phyloP scores from a whole-genome alignment of 1,139 yeast species.

The Maudiozyma humilis region DNA sequence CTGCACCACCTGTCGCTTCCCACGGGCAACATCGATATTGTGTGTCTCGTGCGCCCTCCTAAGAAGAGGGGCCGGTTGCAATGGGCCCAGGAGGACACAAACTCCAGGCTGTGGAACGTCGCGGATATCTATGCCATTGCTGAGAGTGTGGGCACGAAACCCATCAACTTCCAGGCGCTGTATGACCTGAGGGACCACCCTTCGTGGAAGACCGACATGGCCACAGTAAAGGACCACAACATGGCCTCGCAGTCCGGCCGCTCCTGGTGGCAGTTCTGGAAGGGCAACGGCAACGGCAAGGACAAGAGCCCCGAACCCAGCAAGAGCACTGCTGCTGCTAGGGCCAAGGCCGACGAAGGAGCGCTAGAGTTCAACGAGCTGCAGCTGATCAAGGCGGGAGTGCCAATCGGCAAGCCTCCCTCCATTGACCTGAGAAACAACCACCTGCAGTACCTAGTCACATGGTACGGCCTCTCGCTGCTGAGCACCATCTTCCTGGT shows the following conservation, averaged over 20 bases:
- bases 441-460: constrained; percentile 82
- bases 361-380: constrained; percentile 35
- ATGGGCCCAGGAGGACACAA: constrained; percentile 61
- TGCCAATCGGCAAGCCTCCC: constrained; percentile 80
- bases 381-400: constrained; percentile 67
- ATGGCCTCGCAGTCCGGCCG: neutral
- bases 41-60: constrained; percentile 65
- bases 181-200: constrained; percentile 54
- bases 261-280: constrained; percentile 28
- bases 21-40: constrained; percentile 60
- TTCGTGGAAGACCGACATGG: constrained; percentile 11
- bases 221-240: neutral
- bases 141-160: constrained; percentile 53
- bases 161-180: constrained; percentile 71
- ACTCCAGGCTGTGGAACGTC: constrained; percentile 55
- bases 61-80: constrained; percentile 66
- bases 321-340: too few relatives aligned
- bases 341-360: constrained; percentile 6
- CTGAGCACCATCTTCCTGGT: constrained; percentile 61
- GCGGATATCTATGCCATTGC: constrained; percentile 75
- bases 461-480: constrained; percentile 87
- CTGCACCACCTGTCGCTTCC: constrained; percentile 64
- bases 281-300: constrained; percentile 4
- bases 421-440: constrained; percentile 75
- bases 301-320: too few relatives aligned